phyloP scores from a whole-genome alignment of 2,329 filamentous ascomycete species.

The Pezicula radicicola region DNA sequence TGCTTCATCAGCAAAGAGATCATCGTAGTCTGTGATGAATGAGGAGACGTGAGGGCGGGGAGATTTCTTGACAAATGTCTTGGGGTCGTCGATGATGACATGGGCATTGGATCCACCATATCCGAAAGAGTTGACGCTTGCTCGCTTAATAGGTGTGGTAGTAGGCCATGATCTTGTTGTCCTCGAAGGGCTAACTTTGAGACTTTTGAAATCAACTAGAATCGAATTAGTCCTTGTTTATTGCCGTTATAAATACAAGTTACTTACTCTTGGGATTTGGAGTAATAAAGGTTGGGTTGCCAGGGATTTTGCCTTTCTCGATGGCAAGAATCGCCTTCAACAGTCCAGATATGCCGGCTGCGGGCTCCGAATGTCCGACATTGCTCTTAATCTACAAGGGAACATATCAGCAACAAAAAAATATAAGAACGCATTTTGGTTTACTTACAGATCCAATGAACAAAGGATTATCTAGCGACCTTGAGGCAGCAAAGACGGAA shows the following conservation, averaged over 20 bases:
- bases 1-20: conserved; percentile 5
- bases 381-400: conserved; percentile 28
- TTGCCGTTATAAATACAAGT: not conserved
- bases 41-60: conserved; percentile 4
- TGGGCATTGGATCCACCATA: conserved; percentile 44
- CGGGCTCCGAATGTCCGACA: conserved; percentile 42
- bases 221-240: not conserved
- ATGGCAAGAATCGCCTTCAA: conserved; percentile 39
- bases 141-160: not conserved
- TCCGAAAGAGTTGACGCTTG: conserved; percentile 33
- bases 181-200: conserved; percentile 6
- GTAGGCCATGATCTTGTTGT: conserved; percentile 22
- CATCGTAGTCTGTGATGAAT: conserved; percentile 1
- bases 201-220: conserved; percentile 2
- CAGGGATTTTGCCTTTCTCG: conserved; percentile 15
- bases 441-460: conserved; percentile 14
- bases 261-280: conserved; percentile 26
- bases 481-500: not conserved
- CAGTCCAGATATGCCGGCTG: conserved; percentile 37
- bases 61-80: conserved; percentile 1
- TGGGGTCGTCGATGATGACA: conserved; percentile 31
- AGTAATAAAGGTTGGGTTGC: conserved; percentile 21
- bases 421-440: not conserved
- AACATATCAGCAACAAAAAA: not conserved
- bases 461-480: not conserved